Percentiles rank a stretch among this genome's conserved stretches.
Conservation (phyloP, 345 rosid species). For the Limnanthes douglasii region DNA sequence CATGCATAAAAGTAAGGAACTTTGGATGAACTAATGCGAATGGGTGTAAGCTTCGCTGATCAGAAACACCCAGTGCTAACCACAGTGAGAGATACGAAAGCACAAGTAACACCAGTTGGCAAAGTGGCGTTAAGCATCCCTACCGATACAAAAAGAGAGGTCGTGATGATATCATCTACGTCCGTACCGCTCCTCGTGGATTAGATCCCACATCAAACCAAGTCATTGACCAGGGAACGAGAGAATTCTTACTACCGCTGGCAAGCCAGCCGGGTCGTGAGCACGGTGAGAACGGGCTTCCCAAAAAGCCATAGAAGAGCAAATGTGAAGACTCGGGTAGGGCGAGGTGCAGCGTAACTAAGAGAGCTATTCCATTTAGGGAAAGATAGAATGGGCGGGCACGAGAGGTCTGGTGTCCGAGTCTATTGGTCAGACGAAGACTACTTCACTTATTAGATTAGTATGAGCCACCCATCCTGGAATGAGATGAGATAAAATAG, state of each 20-base stretch:
- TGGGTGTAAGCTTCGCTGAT: too few species aligned
- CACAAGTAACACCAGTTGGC: too few species aligned
- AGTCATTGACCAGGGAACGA: conserved; percentile 8
- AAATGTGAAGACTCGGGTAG: not conserved
- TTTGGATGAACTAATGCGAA: too few species aligned
- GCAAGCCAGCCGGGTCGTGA: conserved; percentile 9
- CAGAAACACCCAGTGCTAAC: too few species aligned
- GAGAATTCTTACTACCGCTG: conserved; percentile 6
- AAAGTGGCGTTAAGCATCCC: too few species aligned
- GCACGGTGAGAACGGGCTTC: too few species aligned
- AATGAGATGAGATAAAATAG: not conserved
- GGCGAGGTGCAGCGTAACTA: conserved; percentile 2
- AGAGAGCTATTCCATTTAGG: conserved; percentile 6
- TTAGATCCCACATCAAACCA: conserved; percentile 10
- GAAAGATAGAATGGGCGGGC: conserved; percentile 3
- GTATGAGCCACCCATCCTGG: not conserved
- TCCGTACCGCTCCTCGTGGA: conserved; percentile 3
- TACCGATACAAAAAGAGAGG: too few species aligned
- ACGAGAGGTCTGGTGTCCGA: conserved; percentile 1
- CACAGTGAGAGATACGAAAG: too few species aligned
- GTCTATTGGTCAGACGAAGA: not conserved
- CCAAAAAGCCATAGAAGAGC: too few species aligned
- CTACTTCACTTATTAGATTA: not conserved
- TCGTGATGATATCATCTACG: too few species aligned
- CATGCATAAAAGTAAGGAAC: too few species aligned